A percentile compares a stretch with the other conserved stretches of the same genome.
Conservation (phyloP, 768 basidiomycete genomes). For the Suillus brevipes region DNA sequence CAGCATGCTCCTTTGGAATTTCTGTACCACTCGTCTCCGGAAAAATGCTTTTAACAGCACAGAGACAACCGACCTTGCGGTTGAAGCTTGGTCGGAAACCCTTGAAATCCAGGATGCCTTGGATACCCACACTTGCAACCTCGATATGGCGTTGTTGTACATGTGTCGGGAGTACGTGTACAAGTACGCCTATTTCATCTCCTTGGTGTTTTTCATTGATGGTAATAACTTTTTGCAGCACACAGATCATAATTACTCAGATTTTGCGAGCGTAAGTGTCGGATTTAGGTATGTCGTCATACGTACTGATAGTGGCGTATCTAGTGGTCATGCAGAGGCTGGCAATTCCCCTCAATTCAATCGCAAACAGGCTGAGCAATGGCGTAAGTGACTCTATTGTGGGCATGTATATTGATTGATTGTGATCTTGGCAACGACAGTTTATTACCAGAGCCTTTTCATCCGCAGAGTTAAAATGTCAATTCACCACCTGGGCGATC, state of each 20-base stretch:
- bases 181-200: slow-evolving; percentile 51
- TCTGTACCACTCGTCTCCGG: slow-evolving; percentile 53
- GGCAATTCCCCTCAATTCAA: slow-evolving; percentile 57
- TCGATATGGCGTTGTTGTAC: slow-evolving; percentile 67
- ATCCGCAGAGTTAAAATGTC: slow-evolving; percentile 59
- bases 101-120: slow-evolving; percentile 66
- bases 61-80: slow-evolving; percentile 58
- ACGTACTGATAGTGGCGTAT: neutral
- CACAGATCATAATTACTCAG: slow-evolving; percentile 63
- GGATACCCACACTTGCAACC: slow-evolving; percentile 67
- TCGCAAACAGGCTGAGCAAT: slow-evolving; percentile 72
- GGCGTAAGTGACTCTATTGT: slow-evolving; percentile 54
- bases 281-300: neutral
- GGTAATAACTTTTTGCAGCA: slow-evolving; percentile 40
- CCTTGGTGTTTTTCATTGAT: neutral
- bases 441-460: slow-evolving; percentile 67
- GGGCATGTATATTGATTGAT: neutral
- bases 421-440: slow-evolving; percentile 34
- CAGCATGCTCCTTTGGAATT: slow-evolving; percentile 80
- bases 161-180: slow-evolving; percentile 70
- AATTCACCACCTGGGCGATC: slow-evolving; percentile 51
- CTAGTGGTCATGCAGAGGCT: slow-evolving; percentile 52
- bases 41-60: slow-evolving; percentile 44
- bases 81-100: slow-evolving; percentile 66
- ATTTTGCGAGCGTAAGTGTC: slow-evolving; percentile 60